Evolutionary conservation across 2,329 filamentous ascomycete genomes (phyloP).

Genomic region (Xylariaceae sp.): DNA sequence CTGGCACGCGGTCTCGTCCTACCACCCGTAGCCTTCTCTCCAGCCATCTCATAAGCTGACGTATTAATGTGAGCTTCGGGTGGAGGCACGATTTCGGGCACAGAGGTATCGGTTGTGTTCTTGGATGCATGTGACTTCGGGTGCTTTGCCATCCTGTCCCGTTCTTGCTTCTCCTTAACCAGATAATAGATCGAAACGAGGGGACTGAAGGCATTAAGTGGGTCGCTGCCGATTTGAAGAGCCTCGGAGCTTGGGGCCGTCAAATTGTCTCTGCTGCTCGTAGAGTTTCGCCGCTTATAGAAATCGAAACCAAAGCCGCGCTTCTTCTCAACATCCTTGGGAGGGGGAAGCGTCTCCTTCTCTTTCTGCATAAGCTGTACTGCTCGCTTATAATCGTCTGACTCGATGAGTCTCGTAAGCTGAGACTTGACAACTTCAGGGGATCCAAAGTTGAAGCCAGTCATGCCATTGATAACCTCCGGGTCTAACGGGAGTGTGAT

Average conservation of each 20-base stretch:
- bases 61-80: slow-evolving; percentile 86
- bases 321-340: slow-evolving; percentile 69
- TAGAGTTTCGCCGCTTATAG: slow-evolving; percentile 89
- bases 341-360: slow-evolving; percentile 53
- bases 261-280: slow-evolving; percentile 81
- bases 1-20: slow-evolving; percentile 78
- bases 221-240: slow-evolving; percentile 75
- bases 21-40: slow-evolving; percentile 80
- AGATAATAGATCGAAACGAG: slow-evolving; percentile 92
- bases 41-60: slow-evolving; percentile 78
- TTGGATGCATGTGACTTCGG: slow-evolving; percentile 32
- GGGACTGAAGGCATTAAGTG: slow-evolving; percentile 88
- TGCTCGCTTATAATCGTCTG: slow-evolving; percentile 86
- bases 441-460: slow-evolving; percentile 92
- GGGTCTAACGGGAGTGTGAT: slow-evolving; percentile 78
- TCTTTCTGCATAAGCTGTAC: slow-evolving; percentile 66
- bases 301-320: slow-evolving; percentile 90
- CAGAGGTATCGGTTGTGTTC: slow-evolving; percentile 41
- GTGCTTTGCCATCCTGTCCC: slow-evolving; percentile 51
- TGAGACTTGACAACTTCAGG: slow-evolving; percentile 77
- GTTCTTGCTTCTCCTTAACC: slow-evolving; percentile 88
- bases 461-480: slow-evolving; percentile 87
- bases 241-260: slow-evolving; percentile 79
- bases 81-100: slow-evolving; percentile 74
- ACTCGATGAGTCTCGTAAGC: slow-evolving; percentile 80